Percentiles rank a stretch among this genome's conserved stretches.
Conservation (phyloP, 148 eudicot species). For the Rhododendron williamsianum region DNA sequence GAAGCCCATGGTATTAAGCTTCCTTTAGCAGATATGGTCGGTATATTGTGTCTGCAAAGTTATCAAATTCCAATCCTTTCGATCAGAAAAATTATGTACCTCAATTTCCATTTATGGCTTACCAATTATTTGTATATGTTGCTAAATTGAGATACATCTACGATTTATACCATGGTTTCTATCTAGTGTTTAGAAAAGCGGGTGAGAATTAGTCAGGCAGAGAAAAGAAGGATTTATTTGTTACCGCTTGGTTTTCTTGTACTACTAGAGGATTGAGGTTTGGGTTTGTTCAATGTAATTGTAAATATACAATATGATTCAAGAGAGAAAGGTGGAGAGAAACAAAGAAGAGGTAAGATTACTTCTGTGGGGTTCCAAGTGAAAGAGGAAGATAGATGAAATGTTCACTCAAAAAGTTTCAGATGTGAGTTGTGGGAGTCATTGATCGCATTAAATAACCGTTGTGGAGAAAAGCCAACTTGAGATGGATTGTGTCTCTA, state of each 20-base stretch:
- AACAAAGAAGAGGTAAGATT: background rate
- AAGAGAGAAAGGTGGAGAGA: background rate
- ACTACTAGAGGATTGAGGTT: background rate
- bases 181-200: background rate
- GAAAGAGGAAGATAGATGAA: background rate
- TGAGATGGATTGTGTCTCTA: background rate
- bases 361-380: background rate
- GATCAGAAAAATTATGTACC: too few species aligned
- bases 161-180: background rate
- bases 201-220: background rate
- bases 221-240: too few species aligned
- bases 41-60: background rate
- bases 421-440: background rate
- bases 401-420: background rate
- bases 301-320: too few species aligned
- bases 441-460: background rate
- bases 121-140: too few species aligned
- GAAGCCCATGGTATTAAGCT: background rate
- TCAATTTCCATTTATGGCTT: too few species aligned
- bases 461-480: background rate
- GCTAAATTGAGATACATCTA: too few species aligned
- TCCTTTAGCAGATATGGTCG: background rate
- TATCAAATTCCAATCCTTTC: too few species aligned
- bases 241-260: too few species aligned
- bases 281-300: background rate